Evolutionary conservation across 2,329 filamentous ascomycete species (phyloP).

Genomic region (Trichophyton simii): DNA sequence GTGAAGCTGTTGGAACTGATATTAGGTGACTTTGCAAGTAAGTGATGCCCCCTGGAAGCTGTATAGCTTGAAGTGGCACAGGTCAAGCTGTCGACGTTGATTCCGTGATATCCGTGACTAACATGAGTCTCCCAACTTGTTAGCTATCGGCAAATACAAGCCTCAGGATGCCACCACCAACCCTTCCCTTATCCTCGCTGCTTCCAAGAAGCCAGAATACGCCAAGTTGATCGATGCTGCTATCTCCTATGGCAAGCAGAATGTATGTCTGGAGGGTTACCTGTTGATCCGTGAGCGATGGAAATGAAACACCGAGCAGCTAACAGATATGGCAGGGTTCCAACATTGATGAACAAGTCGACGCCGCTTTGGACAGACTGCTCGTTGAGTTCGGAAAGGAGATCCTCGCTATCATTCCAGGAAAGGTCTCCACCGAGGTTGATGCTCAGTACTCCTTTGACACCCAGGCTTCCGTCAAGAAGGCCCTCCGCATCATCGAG

Average conservation of each 20-base stretch:
- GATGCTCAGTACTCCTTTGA: conserved; percentile 94
- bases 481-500: conserved; percentile 94
- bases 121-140: conserved; percentile 23
- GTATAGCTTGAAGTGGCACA: no score
- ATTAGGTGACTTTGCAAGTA: conserved; percentile 64
- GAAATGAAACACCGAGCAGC: neutral
- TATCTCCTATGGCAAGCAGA: conserved; percentile 70
- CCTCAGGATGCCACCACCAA: conserved; percentile 99
- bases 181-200: conserved; percentile 94
- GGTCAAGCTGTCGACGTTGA: conserved; percentile 17
- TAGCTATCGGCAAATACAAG: conserved; percentile 98
- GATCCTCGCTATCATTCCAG: conserved; percentile 92
- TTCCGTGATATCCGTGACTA: conserved; percentile 4
- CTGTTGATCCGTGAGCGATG: neutral
- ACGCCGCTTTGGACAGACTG: conserved; percentile 80
- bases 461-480: conserved; percentile 79
- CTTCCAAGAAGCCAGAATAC: conserved; percentile 96
- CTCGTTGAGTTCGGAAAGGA: conserved; percentile 97
- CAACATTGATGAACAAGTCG: conserved; percentile 67
- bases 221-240: conserved; percentile 80
- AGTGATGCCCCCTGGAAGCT: conserved; percentile 28
- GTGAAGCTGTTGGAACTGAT: conserved; percentile 12
- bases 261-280: conserved; percentile 36
- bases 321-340: conserved; percentile 33
- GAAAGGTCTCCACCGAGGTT: conserved; percentile 98